phyloP scores from a whole-genome alignment of 257 asterid species.

The Apocynum venetum region DNA sequence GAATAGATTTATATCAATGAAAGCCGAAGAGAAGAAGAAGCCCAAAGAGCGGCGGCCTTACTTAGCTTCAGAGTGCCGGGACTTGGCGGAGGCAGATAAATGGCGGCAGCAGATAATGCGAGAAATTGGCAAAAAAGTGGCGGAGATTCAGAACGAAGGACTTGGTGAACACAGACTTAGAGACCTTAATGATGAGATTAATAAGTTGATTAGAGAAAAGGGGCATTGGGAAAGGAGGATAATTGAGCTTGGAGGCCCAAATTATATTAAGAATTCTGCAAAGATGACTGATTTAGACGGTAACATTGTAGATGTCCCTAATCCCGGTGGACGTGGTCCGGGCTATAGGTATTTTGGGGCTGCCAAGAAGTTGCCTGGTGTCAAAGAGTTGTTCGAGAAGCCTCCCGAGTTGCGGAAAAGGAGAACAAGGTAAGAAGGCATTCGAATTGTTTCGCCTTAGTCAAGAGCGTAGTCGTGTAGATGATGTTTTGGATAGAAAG shows the following conservation, averaged over 20 bases:
- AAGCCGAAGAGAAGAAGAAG: conserved; percentile 77
- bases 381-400: conserved; percentile 85
- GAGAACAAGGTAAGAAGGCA: conserved; percentile 59
- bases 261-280: conserved; percentile 32
- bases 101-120: conserved; percentile 99
- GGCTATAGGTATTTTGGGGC: conserved; percentile 74
- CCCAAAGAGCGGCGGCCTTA: conserved; percentile 97
- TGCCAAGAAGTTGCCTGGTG: conserved; percentile 62
- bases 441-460: not conserved
- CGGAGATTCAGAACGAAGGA: conserved; percentile 95
- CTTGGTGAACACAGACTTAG: conserved; percentile 85
- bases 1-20: conserved; percentile 83
- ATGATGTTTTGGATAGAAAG: no score
- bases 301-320: conserved; percentile 91
- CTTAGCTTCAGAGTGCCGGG: conserved; percentile 50
- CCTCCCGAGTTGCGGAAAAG: conserved; percentile 93
- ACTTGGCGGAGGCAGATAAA: conserved; percentile 90
- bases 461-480: no score
- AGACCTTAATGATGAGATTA: conserved; percentile 92
- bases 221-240: conserved; percentile 91
- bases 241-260: conserved; percentile 80
- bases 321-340: conserved; percentile 94
- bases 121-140: conserved; percentile 87
- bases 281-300: conserved; percentile 99
- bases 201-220: conserved; percentile 86